These are phyloP conservation scores for Tylopilus orsonianus DNA, from an alignment of 1,284 basidiomycete species.

Conservation along the genomic window DNA sequence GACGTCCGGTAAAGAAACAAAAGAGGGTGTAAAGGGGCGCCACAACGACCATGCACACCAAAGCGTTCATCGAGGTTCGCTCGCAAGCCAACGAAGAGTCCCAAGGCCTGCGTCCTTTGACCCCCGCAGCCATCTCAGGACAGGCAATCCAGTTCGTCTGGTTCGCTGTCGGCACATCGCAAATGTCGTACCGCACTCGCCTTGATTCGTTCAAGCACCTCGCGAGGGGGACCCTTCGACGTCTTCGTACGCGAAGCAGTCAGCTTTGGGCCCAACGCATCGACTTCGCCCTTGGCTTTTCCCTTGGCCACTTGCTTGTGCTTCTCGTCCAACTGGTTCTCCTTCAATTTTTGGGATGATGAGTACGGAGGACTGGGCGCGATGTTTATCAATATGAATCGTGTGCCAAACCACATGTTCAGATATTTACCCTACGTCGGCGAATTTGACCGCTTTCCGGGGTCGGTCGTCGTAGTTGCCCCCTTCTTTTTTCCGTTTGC, in stretches of 20 bases:
- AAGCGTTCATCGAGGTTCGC: too few species aligned
- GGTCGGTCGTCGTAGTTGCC: conserved; percentile 24
- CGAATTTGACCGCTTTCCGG: conserved; percentile 21
- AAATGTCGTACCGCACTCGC: conserved; percentile 19
- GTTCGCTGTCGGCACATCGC: conserved; percentile 26
- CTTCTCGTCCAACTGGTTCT: conserved; percentile 18
- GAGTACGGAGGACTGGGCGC: conserved; percentile 11
- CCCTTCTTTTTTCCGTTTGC: conserved; percentile 24
- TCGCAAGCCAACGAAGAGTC: too few species aligned
- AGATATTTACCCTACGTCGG: conserved; percentile 16
- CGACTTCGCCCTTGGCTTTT: neutral
- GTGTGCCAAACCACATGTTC: neutral
- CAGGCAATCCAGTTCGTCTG: conserved; percentile 36
- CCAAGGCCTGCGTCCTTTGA: too few species aligned
- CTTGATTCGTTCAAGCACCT: conserved; percentile 34
- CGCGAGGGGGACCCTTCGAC: conserved; percentile 29
- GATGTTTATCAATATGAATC: neutral
- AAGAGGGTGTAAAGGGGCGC: neutral
- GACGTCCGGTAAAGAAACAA: neutral
- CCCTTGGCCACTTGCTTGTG: conserved; percentile 1
- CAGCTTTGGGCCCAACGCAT: neutral
- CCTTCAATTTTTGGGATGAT: conserved; percentile 28
- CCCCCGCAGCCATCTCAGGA: conserved; percentile 16
- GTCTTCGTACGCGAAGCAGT: conserved; percentile 9
- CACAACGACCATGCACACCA: neutral